Base-by-base conservation (phyloP, 176 grass and related monocot species). In the Oryza glaberrima region DNA sequence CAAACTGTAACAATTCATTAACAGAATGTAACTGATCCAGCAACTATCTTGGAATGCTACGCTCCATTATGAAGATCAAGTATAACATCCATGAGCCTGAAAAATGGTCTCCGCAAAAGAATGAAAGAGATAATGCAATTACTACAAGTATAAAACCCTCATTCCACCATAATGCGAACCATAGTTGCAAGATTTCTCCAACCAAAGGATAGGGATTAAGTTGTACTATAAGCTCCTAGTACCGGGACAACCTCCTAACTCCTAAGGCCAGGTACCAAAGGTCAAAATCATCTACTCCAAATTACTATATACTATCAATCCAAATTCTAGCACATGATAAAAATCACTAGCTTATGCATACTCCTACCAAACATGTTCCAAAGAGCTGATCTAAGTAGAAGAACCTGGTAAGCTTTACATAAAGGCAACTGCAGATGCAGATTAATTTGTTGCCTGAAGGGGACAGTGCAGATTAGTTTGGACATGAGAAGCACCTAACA, bases 1-100 rank as follows among this genome's bases (percentile, higher is more conserved):
- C 32, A 90, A 35, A 80, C 9, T 48, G 76, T 30, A 75, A 28
- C 44, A 78, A 78, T 74, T 79, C 8, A n/a, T 23, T 80, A 87
- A 84, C 17, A 34, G 1, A 79, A n/a, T 30, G 47, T 45, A 82
- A 35, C 78, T 20, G 47, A 84, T 36, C 41, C 45, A 9, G 1
- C 2, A 67, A 67, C 44, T 20, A 68, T 68, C 48, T 32, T 49
- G 44, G 80, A 41, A 40, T 9, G 72, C 36, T 22, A 22, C 12
- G 8, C 52, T 30, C 72, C 17, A 25, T 46, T 51, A 13, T 86
- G 74, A 82, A 19, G 54, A 72, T 66, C 32, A 85, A 70, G 47
- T 9, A 77, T 52, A 64, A 77, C 49, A 77, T 77, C 17, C 8
- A 69, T 44, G 38, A 70, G 19, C 40, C 41, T 58, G 16, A 41